Evolutionary conservation across 345 rosid genomes (phyloP).

Genomic region (Populus euphratica): DNA sequence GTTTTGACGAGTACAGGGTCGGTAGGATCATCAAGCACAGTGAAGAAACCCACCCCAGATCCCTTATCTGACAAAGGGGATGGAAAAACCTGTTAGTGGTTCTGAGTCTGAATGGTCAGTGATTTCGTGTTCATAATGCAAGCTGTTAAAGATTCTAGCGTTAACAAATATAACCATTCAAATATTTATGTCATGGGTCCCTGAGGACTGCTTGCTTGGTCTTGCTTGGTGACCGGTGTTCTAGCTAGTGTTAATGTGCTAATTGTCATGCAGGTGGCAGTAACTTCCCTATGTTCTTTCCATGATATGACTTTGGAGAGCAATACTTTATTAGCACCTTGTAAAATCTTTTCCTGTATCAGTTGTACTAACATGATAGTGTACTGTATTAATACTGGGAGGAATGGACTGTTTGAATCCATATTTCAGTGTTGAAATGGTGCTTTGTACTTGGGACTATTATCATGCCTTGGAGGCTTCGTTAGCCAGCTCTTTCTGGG

Average conservation of each 20-base stretch:
- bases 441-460: neutral
- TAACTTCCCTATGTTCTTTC: neutral
- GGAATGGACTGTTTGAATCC: neutral
- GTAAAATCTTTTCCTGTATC: neutral
- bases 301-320: neutral
- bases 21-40: slow-evolving; percentile 49
- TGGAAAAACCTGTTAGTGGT: slow-evolving; percentile 33
- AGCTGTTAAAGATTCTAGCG: neutral
- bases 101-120: neutral
- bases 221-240: neutral
- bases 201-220: neutral
- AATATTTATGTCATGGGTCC: neutral
- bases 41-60: slow-evolving; percentile 54
- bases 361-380: neutral
- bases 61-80: slow-evolving; percentile 48
- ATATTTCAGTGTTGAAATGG: neutral
- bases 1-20: slow-evolving; percentile 48
- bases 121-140: neutral
- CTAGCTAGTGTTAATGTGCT: neutral
- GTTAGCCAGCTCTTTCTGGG: neutral
- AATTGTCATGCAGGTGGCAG: neutral
- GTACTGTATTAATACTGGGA: neutral
- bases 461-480: neutral
- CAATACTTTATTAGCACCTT: neutral
- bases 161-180: no score